Evolutionary conservation across 192 early-diverging fungal species (phyloP).

Genomic region (Entophlyctis luteolus): DNA sequence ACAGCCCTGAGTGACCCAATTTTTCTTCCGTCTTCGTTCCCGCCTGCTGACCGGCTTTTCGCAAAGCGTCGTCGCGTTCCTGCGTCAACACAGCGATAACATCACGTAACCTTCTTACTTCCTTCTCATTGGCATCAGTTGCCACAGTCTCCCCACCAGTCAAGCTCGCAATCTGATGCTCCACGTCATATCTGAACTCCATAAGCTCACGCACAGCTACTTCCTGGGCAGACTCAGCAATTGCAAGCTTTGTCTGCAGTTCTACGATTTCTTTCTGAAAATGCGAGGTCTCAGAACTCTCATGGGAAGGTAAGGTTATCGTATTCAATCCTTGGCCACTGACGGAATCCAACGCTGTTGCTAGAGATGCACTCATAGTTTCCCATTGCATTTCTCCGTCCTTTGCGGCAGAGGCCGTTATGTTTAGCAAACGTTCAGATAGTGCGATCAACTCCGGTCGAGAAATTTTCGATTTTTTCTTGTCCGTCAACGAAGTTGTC

Average conservation of each 20-base stretch:
- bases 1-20: too few species aligned
- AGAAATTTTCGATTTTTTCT: too few species aligned
- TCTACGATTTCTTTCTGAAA: slow-evolving; percentile 2
- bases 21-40: too few species aligned
- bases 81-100: background rate
- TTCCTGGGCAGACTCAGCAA: background rate
- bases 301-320: background rate
- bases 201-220: background rate
- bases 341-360: slow-evolving; percentile 1
- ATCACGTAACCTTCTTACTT: slow-evolving; percentile 17
- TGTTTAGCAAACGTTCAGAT: background rate
- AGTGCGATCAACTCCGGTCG: background rate
- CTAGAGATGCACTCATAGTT: slow-evolving; percentile 13
- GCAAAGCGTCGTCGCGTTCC: slow-evolving; percentile 17
- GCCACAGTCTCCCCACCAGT: background rate
- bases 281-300: background rate
- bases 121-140: background rate
- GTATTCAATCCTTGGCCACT: background rate
- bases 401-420: background rate
- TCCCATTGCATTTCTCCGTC: background rate
- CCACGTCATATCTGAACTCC: background rate
- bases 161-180: too few species aligned
- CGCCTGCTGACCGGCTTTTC: background rate
- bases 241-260: background rate
- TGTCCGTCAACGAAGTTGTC: background rate